phyloP scores from a whole-genome alignment of 1,284 basidiomycete species.

The Tilletiaria anomala region DNA sequence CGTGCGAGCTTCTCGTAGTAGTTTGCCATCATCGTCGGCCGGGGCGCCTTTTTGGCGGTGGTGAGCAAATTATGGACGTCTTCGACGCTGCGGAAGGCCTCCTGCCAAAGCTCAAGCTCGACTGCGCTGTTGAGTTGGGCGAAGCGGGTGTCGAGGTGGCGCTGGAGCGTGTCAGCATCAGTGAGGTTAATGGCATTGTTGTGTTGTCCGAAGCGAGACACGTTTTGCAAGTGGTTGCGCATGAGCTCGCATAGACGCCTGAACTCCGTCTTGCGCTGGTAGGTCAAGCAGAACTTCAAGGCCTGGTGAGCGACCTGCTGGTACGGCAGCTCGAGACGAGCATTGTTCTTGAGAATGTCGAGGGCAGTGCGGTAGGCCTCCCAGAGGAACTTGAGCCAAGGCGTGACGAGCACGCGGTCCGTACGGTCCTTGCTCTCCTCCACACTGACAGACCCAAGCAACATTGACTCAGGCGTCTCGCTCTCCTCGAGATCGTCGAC shows the following conservation, averaged over 20 bases:
- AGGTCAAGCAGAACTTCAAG: slow-evolving; percentile 87
- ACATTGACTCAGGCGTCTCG: slow-evolving; percentile 80
- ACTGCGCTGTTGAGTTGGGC: slow-evolving; percentile 95
- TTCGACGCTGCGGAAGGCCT: slow-evolving; percentile 95
- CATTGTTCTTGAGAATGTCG: slow-evolving; percentile 94
- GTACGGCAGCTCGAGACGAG: slow-evolving; percentile 81
- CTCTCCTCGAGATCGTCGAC: slow-evolving; percentile 46
- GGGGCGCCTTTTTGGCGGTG: slow-evolving; percentile 72
- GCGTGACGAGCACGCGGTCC: slow-evolving; percentile 85
- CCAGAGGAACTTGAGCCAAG: slow-evolving; percentile 97
- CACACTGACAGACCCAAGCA: slow-evolving; percentile 72
- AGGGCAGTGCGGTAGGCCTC: slow-evolving; percentile 93
- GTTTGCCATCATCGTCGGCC: slow-evolving; percentile 93
- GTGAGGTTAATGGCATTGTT: slow-evolving; percentile 93
- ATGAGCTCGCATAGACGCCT: slow-evolving; percentile 91
- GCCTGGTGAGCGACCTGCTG: slow-evolving; percentile 97
- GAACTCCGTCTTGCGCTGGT: slow-evolving; percentile 93
- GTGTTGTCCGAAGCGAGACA: slow-evolving; percentile 90
- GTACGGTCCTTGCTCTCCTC: slow-evolving; percentile 90
- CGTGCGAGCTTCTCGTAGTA: slow-evolving; percentile 97
- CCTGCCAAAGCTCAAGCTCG: slow-evolving; percentile 97
- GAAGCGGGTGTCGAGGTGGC: slow-evolving; percentile 94
- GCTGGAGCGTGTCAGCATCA: slow-evolving; percentile 88
- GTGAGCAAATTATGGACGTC: slow-evolving; percentile 93
- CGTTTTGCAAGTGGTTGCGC: slow-evolving; percentile 83